These are phyloP conservation scores for Casuarina cunninghamiana DNA, from an alignment of 306 rosid genomes.

Conservation along the genomic window DNA sequence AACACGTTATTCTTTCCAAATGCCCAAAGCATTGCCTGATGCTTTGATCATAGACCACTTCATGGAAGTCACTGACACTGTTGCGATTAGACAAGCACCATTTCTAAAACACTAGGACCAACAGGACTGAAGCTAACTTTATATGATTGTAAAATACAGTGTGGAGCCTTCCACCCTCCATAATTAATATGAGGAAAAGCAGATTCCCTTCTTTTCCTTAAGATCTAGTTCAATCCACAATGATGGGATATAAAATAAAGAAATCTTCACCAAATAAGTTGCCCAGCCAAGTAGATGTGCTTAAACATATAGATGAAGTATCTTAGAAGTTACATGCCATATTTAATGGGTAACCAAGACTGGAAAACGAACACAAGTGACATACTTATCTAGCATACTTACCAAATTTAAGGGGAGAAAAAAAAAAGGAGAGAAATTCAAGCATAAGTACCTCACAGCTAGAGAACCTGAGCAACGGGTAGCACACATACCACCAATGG, in stretches of 20 bases:
- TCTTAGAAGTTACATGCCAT: not conserved
- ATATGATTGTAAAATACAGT: no score
- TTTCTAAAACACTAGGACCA: not conserved
- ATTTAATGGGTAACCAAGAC: not conserved
- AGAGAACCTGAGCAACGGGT: constrained; percentile 98
- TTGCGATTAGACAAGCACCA: not conserved
- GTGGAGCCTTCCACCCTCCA: not conserved
- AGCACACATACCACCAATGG: constrained; percentile 99
- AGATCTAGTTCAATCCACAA: no score
- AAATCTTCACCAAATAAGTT: not conserved
- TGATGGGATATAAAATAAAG: no score
- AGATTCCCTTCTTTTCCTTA: no score
- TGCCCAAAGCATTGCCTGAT: not conserved
- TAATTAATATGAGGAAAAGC: not conserved
- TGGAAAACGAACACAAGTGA: not conserved
- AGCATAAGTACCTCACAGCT: constrained; percentile 72
- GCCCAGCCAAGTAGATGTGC: not conserved
- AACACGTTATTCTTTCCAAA: not conserved
- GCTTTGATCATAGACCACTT: not conserved
- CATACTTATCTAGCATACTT: no score
- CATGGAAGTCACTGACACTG: not conserved
- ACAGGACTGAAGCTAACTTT: no score
- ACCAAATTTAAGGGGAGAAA: not conserved
- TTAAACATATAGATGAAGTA: not conserved
- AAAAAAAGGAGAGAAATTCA: constrained; percentile 20